These are phyloP conservation scores for Zizania latifolia DNA, from an alignment of 176 grass and related monocot species.

Conservation along the genomic window DNA sequence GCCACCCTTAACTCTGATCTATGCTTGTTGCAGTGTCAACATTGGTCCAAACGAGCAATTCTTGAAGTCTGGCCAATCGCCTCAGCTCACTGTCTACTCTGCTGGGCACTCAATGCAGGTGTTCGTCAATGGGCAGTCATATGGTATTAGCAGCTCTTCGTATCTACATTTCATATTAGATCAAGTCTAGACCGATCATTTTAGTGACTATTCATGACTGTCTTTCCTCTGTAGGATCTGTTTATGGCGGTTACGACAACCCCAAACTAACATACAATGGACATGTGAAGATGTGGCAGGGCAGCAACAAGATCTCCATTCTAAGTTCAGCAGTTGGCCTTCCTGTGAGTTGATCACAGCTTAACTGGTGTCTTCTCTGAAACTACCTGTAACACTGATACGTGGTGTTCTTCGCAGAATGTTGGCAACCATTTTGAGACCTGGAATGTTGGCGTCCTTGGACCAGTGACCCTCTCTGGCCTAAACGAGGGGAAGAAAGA, in stretches of 20 bases:
- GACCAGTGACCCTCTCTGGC: conserved; percentile 59
- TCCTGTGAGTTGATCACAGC: conserved; percentile 44
- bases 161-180: neutral
- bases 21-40: conserved; percentile 41
- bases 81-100: conserved; percentile 56
- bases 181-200: neutral
- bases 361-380: neutral
- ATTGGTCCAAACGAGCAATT: conserved; percentile 59
- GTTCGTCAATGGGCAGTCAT: conserved; percentile 74
- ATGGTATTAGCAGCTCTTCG: conserved; percentile 21
- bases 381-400: neutral
- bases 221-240: conserved; percentile 37
- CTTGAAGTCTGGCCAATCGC: conserved; percentile 48
- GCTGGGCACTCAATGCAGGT: conserved; percentile 78
- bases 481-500: conserved; percentile 68
- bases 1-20: neutral
- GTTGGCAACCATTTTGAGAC: conserved; percentile 70
- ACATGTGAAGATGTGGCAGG: conserved; percentile 66
- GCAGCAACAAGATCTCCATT: conserved; percentile 92
- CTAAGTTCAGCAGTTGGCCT: conserved; percentile 81
- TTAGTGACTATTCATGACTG: neutral
- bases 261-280: conserved; percentile 51
- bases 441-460: conserved; percentile 81
- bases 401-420: conserved; percentile 45
- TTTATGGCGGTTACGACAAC: conserved; percentile 45